These are phyloP conservation scores for Carex myosuroides DNA, from an alignment of 176 grass and related monocot species.

Conservation along the genomic window DNA sequence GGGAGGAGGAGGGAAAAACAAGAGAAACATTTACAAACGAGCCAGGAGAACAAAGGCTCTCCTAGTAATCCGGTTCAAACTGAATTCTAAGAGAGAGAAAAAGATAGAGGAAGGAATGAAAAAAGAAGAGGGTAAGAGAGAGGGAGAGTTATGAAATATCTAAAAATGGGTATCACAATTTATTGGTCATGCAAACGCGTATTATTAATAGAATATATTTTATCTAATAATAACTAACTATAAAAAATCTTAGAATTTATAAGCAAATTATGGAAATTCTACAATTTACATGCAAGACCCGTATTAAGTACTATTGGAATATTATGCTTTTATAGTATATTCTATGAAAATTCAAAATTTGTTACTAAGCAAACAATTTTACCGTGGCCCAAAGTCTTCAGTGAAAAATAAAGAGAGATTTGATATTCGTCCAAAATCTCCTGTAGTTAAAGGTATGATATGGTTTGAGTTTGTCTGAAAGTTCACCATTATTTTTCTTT, in stretches of 20 bases:
- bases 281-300: too few relatives aligned
- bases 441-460: too few relatives aligned
- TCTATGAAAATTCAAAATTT: not conserved
- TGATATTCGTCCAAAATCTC: too few relatives aligned
- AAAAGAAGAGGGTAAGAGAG: not conserved
- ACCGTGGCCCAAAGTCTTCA: not conserved
- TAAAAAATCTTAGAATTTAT: not conserved
- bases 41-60: constrained; percentile 6
- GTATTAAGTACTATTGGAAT: too few relatives aligned
- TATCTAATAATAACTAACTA: not conserved
- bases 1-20: not conserved
- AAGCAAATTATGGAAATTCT: too few relatives aligned
- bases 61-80: constrained; percentile 2
- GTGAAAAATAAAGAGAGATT: too few relatives aligned
- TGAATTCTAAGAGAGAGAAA: not conserved
- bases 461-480: too few relatives aligned
- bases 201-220: not conserved
- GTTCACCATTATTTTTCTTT: too few relatives aligned
- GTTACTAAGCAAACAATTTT: not conserved
- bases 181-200: not conserved
- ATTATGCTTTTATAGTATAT: not conserved
- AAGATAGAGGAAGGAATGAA: not conserved
- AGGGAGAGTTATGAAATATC: not conserved
- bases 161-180: constrained; percentile 13
- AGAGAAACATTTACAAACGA: not conserved